Base-by-base conservation (phyloP, 495 filamentous ascomycete genomes). In the Aspergillus sclerotioniger region DNA sequence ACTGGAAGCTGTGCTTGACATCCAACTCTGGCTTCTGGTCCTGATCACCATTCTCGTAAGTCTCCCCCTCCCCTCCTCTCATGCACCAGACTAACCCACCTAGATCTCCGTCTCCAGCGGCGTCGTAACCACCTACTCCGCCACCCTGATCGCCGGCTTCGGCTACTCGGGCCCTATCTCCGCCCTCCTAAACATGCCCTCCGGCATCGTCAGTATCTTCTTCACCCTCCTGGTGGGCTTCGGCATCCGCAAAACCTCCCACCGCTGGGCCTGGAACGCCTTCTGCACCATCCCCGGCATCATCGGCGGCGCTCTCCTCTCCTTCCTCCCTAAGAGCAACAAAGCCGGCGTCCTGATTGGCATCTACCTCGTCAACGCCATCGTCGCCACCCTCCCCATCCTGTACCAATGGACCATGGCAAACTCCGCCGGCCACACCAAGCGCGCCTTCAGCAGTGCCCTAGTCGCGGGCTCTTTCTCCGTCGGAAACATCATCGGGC, bases 121-220 rank as follows among this genome's bases (percentile, higher is more conserved):
- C 53, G 81, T 87, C 6, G 75, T 86, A 17, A 83, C 82, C 1
- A 84, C 80, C 12, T 87, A 85, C 61, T 87, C 84, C 9, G 68
- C 84, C 10, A 84, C 79, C 16, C 66, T 88, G 6, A 84, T 88
- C 59, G 65, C 69, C 8, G 78, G 74, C 46, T 81, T 87, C 50
- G 82, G 80, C 31, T 88, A 83, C 61, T 70, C 65, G 4, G 67
- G 79, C 4, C 75, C 77, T 20, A 61, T 74, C 21, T 72, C 84
- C 0, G 83, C 84, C 13, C 79, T 88, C 7, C 77, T 89, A 5
- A 88, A 87, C 54, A 88, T 80, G 58, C 84, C 86, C 0, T 84
- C 82, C 21, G 86, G 86, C 7, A 66, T 82, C 6, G 75, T 88
- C 29, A 83, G 82, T 53, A 84, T 84, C 52, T 54, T 73, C 13